Conservation (phyloP, 73 alveolate genomes). For the Stentor coeruleus region DNA sequence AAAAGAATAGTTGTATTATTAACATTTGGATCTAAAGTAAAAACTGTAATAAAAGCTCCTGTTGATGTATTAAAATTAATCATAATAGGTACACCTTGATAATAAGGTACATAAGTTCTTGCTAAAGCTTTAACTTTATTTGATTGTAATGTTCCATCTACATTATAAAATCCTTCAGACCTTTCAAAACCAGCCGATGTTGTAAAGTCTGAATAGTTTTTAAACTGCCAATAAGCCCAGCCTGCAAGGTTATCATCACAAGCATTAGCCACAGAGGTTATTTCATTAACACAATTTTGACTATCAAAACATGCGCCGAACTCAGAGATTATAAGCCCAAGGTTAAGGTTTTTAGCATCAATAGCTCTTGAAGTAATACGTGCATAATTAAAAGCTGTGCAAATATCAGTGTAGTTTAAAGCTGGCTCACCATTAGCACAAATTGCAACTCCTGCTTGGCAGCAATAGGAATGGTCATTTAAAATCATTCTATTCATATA, state of each 20-base stretch:
- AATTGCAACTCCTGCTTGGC: constrained; percentile 53
- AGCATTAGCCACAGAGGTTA: constrained; percentile 52
- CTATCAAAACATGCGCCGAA: constrained; percentile 67
- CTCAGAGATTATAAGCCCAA: constrained; percentile 55
- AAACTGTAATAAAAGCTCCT: constrained; percentile 49
- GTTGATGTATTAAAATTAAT: constrained; percentile 46
- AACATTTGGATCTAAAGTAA: constrained; percentile 47
- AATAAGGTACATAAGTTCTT: constrained; percentile 52
- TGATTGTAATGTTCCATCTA: constrained; percentile 52
- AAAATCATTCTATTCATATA: constrained; percentile 48
- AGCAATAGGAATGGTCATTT: constrained; percentile 81
- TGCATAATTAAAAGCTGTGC: constrained; percentile 63
- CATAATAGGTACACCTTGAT: constrained; percentile 55
- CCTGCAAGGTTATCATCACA: constrained; percentile 56
- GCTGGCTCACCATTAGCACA: constrained; percentile 82
- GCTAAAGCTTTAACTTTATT: constrained; percentile 57
- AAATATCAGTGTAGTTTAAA: constrained; percentile 37
- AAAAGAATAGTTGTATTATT: constrained; percentile 46
- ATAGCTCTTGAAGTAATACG: constrained; percentile 46
- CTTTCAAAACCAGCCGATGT: constrained; percentile 41
- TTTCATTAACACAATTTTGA: constrained; percentile 50
- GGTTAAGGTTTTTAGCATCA: constrained; percentile 45
- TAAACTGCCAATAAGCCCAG: constrained; percentile 74
- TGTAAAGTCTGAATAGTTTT: constrained; percentile 58
- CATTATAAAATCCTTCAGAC: constrained; percentile 59